Percentiles rank a stretch among this genome's conserved stretches.
Conservation (phyloP, 495 filamentous ascomycete species). For the Aspergillus homomorphus region DNA sequence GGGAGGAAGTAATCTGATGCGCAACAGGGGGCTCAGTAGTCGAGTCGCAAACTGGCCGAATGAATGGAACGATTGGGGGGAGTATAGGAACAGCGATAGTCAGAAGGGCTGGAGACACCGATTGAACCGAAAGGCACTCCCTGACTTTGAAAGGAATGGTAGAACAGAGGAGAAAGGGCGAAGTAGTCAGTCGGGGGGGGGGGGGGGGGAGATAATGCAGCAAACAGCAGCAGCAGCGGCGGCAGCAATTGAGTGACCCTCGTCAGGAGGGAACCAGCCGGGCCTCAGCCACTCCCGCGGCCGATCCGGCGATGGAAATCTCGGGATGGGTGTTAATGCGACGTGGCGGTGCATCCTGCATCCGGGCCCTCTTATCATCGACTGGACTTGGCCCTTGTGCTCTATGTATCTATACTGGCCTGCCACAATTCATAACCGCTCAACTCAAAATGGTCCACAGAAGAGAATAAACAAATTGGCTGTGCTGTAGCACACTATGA, state of each 20-base stretch:
- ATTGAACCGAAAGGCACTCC: neutral
- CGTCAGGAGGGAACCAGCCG: constrained; percentile 16
- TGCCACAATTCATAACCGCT: too few relatives aligned
- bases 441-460: too few relatives aligned
- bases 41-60: neutral
- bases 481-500: neutral
- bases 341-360: constrained; percentile 30
- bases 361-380: neutral
- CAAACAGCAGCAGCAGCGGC: neutral
- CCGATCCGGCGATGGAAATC: constrained; percentile 28
- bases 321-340: constrained; percentile 38
- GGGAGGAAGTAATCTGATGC: constrained; percentile 1
- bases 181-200: constrained; percentile 2
- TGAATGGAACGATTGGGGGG: neutral
- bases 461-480: too few relatives aligned
- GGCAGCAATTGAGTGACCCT: neutral
- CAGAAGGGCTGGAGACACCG: neutral
- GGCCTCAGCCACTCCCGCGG: constrained; percentile 34
- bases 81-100: constrained; percentile 1
- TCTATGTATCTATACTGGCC: too few relatives aligned
- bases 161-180: neutral
- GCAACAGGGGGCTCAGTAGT: constrained; percentile 11
- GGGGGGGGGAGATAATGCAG: neutral
- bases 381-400: too few relatives aligned
- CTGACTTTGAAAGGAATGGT: neutral